Conservation (phyloP, 2,329 filamentous ascomycete genomes). For the Stemphylium beticola region DNA sequence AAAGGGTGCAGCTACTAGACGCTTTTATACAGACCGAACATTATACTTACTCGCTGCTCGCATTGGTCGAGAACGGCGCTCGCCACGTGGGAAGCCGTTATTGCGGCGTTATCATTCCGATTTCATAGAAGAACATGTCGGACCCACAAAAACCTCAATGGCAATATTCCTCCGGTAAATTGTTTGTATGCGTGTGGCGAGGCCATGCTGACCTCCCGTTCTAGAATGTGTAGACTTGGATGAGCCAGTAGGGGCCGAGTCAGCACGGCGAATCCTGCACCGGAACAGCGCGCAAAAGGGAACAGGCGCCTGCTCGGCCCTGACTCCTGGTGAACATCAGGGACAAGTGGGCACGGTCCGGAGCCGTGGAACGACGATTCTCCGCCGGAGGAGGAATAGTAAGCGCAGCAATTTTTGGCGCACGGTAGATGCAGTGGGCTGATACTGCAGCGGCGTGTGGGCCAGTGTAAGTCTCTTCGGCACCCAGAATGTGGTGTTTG, state of each 20-base stretch:
- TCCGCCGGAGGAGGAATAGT: too few species aligned
- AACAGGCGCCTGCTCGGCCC: not conserved
- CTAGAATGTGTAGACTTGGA: slow-evolving; percentile 4
- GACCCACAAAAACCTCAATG: slow-evolving; percentile 8
- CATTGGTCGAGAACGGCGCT: slow-evolving; percentile 16
- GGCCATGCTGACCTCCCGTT: not conserved
- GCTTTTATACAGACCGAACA: slow-evolving; percentile 26
- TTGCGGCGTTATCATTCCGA: slow-evolving; percentile 15
- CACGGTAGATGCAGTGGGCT: not conserved
- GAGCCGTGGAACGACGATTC: not conserved
- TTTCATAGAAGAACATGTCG: not conserved
- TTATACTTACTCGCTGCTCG: slow-evolving; percentile 4
- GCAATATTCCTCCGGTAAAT: slow-evolving; percentile 3
- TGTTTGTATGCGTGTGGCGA: slow-evolving; percentile 9
- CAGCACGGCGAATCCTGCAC: not conserved
- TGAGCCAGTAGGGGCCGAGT: not conserved
- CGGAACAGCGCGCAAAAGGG: not conserved
- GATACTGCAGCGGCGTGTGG: slow-evolving; percentile 1
- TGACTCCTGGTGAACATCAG: slow-evolving; percentile 12
- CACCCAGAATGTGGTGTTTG: not conserved
- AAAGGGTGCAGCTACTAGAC: slow-evolving; percentile 14
- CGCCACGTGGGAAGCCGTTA: slow-evolving; percentile 22
- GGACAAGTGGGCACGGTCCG: slow-evolving; percentile 2
- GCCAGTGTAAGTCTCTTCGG: not conserved
- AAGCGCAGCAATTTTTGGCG: not conserved